Percentiles rank a stretch among this genome's conserved stretches.
phyloP scores from a whole-genome alignment of 2,329 filamentous ascomycete species.

The Dothistroma septosporum region DNA sequence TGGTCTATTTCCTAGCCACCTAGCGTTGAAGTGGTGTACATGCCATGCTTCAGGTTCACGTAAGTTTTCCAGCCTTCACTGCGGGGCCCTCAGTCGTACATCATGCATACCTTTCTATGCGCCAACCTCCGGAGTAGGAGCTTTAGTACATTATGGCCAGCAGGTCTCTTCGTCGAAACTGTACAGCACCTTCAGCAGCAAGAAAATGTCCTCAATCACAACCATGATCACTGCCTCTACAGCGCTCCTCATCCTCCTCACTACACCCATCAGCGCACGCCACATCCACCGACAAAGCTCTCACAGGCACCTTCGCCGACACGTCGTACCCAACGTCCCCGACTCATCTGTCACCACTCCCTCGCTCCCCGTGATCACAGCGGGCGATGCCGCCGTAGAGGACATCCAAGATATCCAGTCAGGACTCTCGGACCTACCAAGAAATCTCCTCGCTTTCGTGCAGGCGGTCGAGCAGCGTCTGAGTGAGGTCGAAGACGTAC shows the following conservation, averaged over 20 bases:
- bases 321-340: not conserved
- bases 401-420: constrained; percentile 20
- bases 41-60: too few relatives aligned
- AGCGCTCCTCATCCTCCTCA: not conserved
- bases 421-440: constrained; percentile 17
- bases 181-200: not conserved
- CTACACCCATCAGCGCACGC: not conserved
- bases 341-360: not conserved
- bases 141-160: not conserved
- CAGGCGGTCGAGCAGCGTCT: constrained; percentile 15
- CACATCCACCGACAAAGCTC: not conserved
- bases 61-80: not conserved
- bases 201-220: not conserved
- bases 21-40: too few relatives aligned
- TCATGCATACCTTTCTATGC: not conserved
- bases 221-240: not conserved
- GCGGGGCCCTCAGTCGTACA: not conserved
- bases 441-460: constrained; percentile 17
- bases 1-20: too few relatives aligned
- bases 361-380: not conserved
- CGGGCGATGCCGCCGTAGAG: constrained; percentile 16
- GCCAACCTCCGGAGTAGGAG: not conserved
- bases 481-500: constrained; percentile 13
- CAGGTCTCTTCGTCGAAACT: not conserved
- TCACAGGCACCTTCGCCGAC: not conserved